A percentile compares a stretch with the other conserved stretches of the same genome.
Conservation (phyloP, 78 protist species). For the Dictyostelium firmibasis region DNA sequence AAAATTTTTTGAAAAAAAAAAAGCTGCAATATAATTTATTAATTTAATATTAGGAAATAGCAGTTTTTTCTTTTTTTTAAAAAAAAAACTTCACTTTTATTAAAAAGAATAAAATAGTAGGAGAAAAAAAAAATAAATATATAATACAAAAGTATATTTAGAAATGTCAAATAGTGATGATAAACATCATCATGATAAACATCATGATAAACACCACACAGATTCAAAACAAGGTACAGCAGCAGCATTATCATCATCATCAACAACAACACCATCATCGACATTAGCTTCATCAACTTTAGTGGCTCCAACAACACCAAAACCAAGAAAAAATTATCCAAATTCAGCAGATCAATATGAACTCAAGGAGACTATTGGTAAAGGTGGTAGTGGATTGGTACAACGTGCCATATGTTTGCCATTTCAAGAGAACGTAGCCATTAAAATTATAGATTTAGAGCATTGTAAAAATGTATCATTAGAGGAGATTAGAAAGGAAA, state of each 20-base stretch:
- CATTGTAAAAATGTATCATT: constrained; percentile 74
- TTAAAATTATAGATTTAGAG: constrained; percentile 74
- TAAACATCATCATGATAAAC: not conserved
- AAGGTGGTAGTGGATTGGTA: constrained; percentile 77
- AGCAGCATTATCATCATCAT: not conserved
- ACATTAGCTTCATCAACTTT: not conserved
- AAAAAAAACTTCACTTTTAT: not conserved
- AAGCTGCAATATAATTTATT: not conserved
- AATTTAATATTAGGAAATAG: not conserved
- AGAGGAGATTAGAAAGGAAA: constrained; percentile 72
- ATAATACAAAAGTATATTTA: not conserved
- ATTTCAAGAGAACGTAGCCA: constrained; percentile 47
- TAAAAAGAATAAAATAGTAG: not conserved
- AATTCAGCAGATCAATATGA: constrained; percentile 67
- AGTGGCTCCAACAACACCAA: not conserved
- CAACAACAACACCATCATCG: not conserved
- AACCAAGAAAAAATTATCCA: constrained; percentile 42
- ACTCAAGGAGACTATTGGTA: constrained; percentile 66
- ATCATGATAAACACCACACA: not conserved
- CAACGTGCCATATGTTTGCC: constrained; percentile 51
- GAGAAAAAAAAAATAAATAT: not conserved
- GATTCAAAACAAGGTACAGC: not conserved
- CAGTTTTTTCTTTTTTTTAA: not conserved
- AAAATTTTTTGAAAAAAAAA: no score
- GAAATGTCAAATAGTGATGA: not conserved